Evolutionary conservation across 441 rosid species (phyloP).

Genomic region (Metrosideros polymorpha): DNA sequence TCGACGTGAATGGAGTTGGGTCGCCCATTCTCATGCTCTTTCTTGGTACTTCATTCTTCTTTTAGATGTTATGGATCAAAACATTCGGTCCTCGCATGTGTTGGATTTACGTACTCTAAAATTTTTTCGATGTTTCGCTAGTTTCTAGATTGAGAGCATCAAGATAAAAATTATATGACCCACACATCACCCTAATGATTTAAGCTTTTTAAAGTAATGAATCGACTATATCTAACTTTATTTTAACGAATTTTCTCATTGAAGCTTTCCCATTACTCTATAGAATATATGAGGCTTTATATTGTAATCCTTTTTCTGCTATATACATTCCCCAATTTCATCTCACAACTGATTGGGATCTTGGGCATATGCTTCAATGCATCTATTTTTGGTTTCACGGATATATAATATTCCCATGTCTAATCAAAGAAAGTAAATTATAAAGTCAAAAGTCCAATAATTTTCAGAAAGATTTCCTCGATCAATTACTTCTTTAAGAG

Average conservation of each 20-base stretch:
- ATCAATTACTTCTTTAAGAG: neutral
- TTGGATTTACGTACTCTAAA: neutral
- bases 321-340: neutral
- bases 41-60: neutral
- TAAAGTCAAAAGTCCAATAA: neutral
- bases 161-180: neutral
- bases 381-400: neutral
- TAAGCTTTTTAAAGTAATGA: neutral
- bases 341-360: neutral
- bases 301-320: neutral
- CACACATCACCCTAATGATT: rapidly evolving
- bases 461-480: neutral
- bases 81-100: neutral
- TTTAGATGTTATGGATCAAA: neutral
- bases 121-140: neutral
- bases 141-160: neutral
- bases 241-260: neutral
- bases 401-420: neutral
- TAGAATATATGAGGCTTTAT: neutral
- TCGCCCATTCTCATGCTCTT: neutral
- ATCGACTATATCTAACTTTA: neutral
- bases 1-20: too few relatives aligned
- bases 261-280: neutral
- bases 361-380: neutral
- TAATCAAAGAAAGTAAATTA: neutral